Base-by-base conservation (phyloP, 2,329 filamentous ascomycete genomes). In the Helotiales sp. region DNA sequence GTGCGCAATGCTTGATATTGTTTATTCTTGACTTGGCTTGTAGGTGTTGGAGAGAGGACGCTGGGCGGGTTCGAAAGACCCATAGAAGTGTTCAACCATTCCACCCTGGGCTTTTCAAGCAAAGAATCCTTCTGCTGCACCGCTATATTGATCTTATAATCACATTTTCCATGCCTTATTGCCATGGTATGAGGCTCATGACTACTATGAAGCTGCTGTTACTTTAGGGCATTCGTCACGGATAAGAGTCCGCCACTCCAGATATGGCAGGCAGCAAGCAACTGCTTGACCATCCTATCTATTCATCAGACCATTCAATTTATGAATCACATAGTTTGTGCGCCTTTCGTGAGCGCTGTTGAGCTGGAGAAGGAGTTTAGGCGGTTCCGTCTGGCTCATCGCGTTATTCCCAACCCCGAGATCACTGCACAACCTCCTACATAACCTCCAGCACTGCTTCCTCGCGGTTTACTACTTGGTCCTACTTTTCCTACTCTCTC, bases 321-420 rank as follows among this genome's bases (percentile, higher is more conserved):
- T 17, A 22, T 55, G 50, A 55, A 34, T 55, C 50, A 34, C 50
- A 55, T 37, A 55, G 28, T 57, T 20, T 57, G 54, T 57, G 54
- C 22, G 49, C 15, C 17, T 1, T 30, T 17, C 24, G 17, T 26
- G 2, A 15, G n/a, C n/a, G 8, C n/a, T 57, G 11, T 37, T 57
- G 32, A 24, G 11, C 22, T 40, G 52, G 15, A 17, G 17, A 20
- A 8, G 17, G 2, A 34, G 4, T 8, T 13, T 1, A 32, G 22
- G 32, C 30, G 4, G 30, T 20, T 6, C n/a, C 20, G 11, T 26
- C 5, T 37, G 13, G 54, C 54, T 26, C 20, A 40, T 15, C 20
- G 4, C 11, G 4, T 17, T 20, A 28, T 34, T 37, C 20, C 13
- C 30, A n/a, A 55, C 6, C n/a, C 1, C 26, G 26, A 6, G 6